Percentiles rank a stretch among this genome's conserved stretches.
Conservation (phyloP, 2,329 filamentous ascomycete genomes). For the Chrysoporthe cubensis region DNA sequence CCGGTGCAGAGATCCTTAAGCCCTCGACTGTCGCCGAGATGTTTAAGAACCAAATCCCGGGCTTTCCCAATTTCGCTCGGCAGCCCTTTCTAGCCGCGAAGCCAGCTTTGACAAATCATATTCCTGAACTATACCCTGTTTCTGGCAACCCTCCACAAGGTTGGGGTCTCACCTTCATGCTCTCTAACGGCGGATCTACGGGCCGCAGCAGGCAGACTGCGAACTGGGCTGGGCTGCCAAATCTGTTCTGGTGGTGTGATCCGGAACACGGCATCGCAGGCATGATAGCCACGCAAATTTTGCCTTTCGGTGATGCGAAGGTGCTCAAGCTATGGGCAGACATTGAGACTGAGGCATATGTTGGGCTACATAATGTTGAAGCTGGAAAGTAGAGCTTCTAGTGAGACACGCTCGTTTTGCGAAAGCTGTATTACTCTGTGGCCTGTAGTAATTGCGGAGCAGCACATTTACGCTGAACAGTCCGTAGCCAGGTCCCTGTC, state of each 20-base stretch:
- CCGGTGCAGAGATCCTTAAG: slow-evolving; percentile 54
- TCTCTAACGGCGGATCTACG: slow-evolving; percentile 49
- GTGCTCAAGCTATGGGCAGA: slow-evolving; percentile 43
- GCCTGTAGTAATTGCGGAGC: neutral
- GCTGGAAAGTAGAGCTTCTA: neutral
- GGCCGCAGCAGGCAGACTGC: slow-evolving; percentile 52
- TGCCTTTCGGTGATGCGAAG: slow-evolving; percentile 47
- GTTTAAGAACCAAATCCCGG: slow-evolving; percentile 63
- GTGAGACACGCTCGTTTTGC: neutral
- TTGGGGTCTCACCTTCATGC: slow-evolving; percentile 62
- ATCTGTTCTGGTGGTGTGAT: slow-evolving; percentile 64
- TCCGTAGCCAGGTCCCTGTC: too few species aligned
- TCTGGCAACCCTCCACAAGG: slow-evolving; percentile 55
- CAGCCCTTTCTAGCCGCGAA: slow-evolving; percentile 48
- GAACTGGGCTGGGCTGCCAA: slow-evolving; percentile 60
- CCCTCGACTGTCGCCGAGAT: slow-evolving; percentile 60
- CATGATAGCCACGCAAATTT: slow-evolving; percentile 49
- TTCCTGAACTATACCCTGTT: slow-evolving; percentile 53
- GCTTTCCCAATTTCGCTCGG: slow-evolving; percentile 53
- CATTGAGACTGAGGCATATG: slow-evolving; percentile 41
- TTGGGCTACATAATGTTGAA: slow-evolving; percentile 5
- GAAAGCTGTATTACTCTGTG: neutral
- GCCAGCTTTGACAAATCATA: slow-evolving; percentile 47
- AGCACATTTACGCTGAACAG: neutral
- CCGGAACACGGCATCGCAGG: slow-evolving; percentile 58